A percentile compares a stretch with the other conserved stretches of the same genome.
Conservation (phyloP, 1,284 basidiomycete species). For the Microbotryum lychnidis-dioicae region DNA sequence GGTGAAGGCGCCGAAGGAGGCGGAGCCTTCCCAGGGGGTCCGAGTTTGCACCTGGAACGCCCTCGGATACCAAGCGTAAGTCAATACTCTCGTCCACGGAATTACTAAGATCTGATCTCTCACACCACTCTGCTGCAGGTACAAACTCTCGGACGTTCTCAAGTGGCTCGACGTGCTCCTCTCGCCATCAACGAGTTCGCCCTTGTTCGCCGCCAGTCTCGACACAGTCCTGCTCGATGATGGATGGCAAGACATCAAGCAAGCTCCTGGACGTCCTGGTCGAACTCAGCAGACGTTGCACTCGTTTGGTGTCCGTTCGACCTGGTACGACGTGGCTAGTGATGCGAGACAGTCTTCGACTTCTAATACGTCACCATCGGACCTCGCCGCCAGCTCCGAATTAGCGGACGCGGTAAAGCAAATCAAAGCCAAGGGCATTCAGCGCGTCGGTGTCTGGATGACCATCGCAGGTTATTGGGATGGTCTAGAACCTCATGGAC, state of each 20-base stretch:
- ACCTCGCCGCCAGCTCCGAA: neutral
- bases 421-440: slow-evolving; percentile 24
- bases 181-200: neutral
- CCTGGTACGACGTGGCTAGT: slow-evolving; percentile 12
- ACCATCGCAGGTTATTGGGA: slow-evolving; percentile 34
- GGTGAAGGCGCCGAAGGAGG: neutral
- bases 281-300: neutral
- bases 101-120: too few relatives aligned
- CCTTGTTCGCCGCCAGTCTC: slow-evolving; percentile 6
- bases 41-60: slow-evolving; percentile 33
- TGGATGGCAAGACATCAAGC: slow-evolving; percentile 31
- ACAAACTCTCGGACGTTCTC: slow-evolving; percentile 22
- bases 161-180: slow-evolving; percentile 13
- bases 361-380: too few relatives aligned
- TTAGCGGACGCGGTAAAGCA: slow-evolving; percentile 8
- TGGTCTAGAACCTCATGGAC: slow-evolving; percentile 20
- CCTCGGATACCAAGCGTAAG: slow-evolving; percentile 11
- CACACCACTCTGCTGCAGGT: neutral
- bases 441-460: slow-evolving; percentile 32
- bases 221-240: slow-evolving; percentile 33
- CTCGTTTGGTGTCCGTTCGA: slow-evolving; percentile 10
- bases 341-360: too few relatives aligned
- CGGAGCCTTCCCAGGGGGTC: slow-evolving; percentile 1
- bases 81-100: too few relatives aligned
- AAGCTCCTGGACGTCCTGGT: neutral